Evolutionary conservation across 1,284 basidiomycete species (phyloP).

Genomic region (Ustilago lituana): DNA sequence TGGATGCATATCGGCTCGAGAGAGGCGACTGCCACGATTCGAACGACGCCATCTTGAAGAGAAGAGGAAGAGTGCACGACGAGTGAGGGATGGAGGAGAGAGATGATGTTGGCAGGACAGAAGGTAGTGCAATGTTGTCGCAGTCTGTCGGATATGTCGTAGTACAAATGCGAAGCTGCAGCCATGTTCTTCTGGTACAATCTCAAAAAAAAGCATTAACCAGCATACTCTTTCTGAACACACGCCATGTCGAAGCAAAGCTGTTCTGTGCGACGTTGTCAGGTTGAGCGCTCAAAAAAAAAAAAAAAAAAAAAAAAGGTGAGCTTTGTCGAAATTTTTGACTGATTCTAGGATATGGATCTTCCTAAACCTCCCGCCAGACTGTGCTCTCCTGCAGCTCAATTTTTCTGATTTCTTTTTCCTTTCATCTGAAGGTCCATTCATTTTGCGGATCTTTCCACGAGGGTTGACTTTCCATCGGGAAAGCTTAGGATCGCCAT

Average conservation of each 20-base stretch:
- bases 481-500: background rate
- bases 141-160: too few relatives aligned
- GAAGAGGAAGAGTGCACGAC: background rate
- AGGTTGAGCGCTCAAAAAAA: too few relatives aligned
- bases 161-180: conserved; percentile 14
- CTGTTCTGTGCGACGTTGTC: too few relatives aligned
- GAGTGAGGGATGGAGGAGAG: background rate
- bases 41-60: conserved; percentile 38
- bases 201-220: conserved; percentile 5
- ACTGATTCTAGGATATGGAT: background rate
- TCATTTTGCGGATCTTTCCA: background rate
- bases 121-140: background rate
- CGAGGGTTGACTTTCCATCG: conserved; percentile 1
- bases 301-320: too few relatives aligned
- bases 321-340: conserved; percentile 12
- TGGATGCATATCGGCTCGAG: conserved; percentile 87
- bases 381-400: background rate
- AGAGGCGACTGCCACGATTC: conserved; percentile 65
- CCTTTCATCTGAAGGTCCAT: background rate
- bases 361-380: background rate
- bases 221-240: background rate
- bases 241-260: conserved; percentile 4
- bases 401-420: background rate
- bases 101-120: background rate
- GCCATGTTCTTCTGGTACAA: background rate